These are phyloP conservation scores for Diaporthe capsici DNA, from an alignment of 2,329 filamentous ascomycete species.

Conservation along the genomic window DNA sequence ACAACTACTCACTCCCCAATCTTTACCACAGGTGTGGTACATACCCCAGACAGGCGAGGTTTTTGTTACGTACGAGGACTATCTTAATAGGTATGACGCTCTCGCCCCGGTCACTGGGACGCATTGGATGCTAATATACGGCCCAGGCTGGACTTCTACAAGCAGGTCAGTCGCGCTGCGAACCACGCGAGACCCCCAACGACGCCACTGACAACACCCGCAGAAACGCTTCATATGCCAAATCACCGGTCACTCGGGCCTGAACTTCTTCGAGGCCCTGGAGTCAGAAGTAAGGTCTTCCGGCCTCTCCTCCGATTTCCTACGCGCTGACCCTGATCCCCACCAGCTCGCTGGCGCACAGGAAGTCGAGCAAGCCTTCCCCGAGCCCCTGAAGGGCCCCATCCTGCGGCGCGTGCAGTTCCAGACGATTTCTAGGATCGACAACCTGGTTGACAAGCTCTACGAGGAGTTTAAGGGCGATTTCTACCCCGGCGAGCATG, in stretches of 20 bases:
- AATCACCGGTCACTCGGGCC: conserved; percentile 91
- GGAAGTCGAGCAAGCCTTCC: conserved; percentile 93
- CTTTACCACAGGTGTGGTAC: conserved; percentile 81
- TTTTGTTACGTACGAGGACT: conserved; percentile 90
- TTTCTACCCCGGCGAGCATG: conserved; percentile 90
- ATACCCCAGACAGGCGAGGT: conserved; percentile 92
- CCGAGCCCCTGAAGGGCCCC: conserved; percentile 90
- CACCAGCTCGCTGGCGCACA: conserved; percentile 80
- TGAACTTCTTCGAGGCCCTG: conserved; percentile 93
- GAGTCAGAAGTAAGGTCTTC: conserved; percentile 83
- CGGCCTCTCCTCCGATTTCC: conserved; percentile 25
- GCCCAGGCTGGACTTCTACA: conserved; percentile 90
- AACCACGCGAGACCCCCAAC: neutral
- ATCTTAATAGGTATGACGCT: conserved; percentile 79
- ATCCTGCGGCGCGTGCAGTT: conserved; percentile 94
- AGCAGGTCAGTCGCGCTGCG: conserved; percentile 72
- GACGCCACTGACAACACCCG: conserved; percentile 38
- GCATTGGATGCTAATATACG: conserved; percentile 50
- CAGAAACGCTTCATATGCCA: conserved; percentile 94
- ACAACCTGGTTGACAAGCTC: conserved; percentile 79
- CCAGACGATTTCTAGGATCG: conserved; percentile 88
- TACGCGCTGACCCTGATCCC: conserved; percentile 47
- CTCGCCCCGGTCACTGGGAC: neutral
- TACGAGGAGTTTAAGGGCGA: conserved; percentile 88
- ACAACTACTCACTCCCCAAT: conserved; percentile 42